Evolutionary conservation across 2,329 filamentous ascomycete species (phyloP).

Genomic region (Pestalotiopsis sp.): DNA sequence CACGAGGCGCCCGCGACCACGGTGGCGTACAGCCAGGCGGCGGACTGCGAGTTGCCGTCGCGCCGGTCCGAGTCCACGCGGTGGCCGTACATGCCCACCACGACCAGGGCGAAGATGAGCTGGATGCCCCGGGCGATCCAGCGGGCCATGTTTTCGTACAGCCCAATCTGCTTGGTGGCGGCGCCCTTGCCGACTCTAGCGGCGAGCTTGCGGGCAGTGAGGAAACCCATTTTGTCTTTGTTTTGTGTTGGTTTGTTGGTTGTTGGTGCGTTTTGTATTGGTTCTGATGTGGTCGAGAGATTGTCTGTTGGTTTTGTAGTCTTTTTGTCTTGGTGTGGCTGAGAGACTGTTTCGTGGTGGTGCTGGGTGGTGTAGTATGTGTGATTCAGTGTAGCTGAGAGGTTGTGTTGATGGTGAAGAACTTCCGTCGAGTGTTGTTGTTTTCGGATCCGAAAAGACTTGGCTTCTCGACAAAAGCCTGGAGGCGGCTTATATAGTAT

Average conservation of each 20-base stretch:
- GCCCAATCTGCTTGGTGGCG: conserved; percentile 47
- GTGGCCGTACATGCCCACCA: conserved; percentile 69
- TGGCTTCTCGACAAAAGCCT: neutral
- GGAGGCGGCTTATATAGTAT: neutral
- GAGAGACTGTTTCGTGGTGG: neutral
- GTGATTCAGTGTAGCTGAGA: neutral
- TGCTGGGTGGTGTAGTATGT: neutral
- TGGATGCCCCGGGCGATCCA: conserved; percentile 65
- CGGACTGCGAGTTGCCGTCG: conserved; percentile 41
- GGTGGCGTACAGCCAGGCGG: conserved; percentile 68
- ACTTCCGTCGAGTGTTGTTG: too few relatives aligned
- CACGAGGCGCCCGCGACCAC: conserved; percentile 57
- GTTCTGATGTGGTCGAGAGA: neutral
- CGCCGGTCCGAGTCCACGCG: conserved; percentile 53
- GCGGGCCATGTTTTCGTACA: conserved; percentile 50
- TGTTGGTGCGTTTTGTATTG: neutral
- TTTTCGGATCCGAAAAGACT: too few relatives aligned
- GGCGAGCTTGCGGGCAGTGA: conserved; percentile 14
- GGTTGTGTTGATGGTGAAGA: too few relatives aligned
- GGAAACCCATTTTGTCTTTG: conserved; percentile 7
- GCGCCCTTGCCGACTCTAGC: conserved; percentile 40
- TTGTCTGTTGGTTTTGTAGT: neutral
- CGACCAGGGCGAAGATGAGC: conserved; percentile 69
- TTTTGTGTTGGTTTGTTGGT: neutral
- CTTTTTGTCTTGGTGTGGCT: neutral